A percentile compares a stretch with the other conserved stretches of the same genome.
Evolutionary conservation across 2,329 filamentous ascomycete genomes (phyloP).

Genomic region (Paraconiothyrium sp.): DNA sequence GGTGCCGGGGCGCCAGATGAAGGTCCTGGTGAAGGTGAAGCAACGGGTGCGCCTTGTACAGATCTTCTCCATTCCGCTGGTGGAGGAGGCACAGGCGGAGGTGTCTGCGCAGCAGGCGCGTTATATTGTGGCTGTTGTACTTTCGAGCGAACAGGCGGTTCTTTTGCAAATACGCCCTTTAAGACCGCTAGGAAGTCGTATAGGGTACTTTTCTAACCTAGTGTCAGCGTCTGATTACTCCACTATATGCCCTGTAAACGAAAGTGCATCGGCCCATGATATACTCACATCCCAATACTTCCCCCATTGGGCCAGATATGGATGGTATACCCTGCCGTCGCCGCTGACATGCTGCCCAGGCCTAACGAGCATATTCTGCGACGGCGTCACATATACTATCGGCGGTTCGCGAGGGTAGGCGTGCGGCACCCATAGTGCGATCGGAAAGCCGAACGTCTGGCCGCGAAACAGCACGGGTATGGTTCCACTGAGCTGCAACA

Average conservation of each 20-base stretch:
- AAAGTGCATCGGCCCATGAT: conserved; percentile 11
- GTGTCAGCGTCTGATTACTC: conserved; percentile 20
- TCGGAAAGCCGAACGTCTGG: conserved; percentile 86
- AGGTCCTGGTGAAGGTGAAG: conserved; percentile 48
- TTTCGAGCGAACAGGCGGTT: conserved; percentile 87
- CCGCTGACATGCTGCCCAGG: conserved; percentile 95
- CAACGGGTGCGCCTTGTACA: conserved; percentile 39
- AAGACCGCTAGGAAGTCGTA: conserved; percentile 84
- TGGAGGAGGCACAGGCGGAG: conserved; percentile 69
- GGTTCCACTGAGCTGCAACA: conserved; percentile 86
- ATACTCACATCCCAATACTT: conserved; percentile 86
- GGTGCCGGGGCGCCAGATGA: conserved; percentile 44
- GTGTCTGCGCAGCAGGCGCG: conserved; percentile 40
- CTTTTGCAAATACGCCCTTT: conserved; percentile 89
- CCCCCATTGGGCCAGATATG: conserved; percentile 89
- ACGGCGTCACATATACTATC: conserved; percentile 87
- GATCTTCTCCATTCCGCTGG: conserved; percentile 65
- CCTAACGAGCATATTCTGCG: conserved; percentile 85
- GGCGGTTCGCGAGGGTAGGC: conserved; percentile 87
- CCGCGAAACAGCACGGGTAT: conserved; percentile 92
- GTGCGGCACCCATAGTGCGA: conserved; percentile 93
- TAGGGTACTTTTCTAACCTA: conserved; percentile 77
- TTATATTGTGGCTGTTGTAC: conserved; percentile 53
- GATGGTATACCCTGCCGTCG: conserved; percentile 93
- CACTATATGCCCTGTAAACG: background rate